These are phyloP conservation scores for Chalaropsis ovoidea DNA, from an alignment of 2,329 filamentous ascomycete species.

Conservation along the genomic window DNA sequence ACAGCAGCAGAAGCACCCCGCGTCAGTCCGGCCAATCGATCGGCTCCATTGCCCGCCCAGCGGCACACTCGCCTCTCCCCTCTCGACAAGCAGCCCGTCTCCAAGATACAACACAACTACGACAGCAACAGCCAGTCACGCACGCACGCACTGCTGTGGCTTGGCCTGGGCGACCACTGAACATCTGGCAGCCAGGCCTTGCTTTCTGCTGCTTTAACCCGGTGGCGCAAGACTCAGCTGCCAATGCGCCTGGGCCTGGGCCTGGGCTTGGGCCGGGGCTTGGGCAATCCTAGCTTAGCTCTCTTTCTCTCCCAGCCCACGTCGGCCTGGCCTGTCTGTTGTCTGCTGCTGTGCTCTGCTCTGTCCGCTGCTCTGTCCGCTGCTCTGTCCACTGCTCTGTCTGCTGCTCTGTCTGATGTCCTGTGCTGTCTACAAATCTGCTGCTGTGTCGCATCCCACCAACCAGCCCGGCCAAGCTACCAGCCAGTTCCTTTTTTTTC, in stretches of 20 bases:
- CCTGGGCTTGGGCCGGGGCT: not conserved
- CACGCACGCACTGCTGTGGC: not conserved
- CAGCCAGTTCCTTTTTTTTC: constrained; percentile 16
- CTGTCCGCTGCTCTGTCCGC: not conserved
- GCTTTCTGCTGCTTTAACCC: not conserved
- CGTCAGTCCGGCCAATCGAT: too few species aligned
- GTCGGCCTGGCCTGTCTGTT: not conserved
- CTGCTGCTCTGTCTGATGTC: not conserved
- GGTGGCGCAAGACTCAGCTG: constrained; percentile 13
- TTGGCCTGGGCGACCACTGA: too few species aligned
- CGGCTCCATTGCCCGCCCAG: too few species aligned
- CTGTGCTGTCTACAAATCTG: not conserved
- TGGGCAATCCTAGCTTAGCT: constrained; percentile 11
- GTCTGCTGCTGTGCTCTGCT: not conserved
- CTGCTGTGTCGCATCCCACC: constrained; percentile 6
- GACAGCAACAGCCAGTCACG: not conserved
- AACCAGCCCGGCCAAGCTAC: not conserved
- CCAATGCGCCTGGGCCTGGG: constrained; percentile 8
- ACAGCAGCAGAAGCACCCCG: not conserved
- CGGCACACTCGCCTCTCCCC: not conserved
- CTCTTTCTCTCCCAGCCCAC: not conserved
- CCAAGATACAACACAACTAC: not conserved
- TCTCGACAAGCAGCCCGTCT: not conserved
- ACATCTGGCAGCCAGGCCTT: too few species aligned
- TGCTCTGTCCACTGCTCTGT: not conserved